Percentiles rank a stretch among this genome's conserved stretches.
phyloP scores from a whole-genome alignment of 805 yeast genomes.

The Lachancea lanzarotensis region DNA sequence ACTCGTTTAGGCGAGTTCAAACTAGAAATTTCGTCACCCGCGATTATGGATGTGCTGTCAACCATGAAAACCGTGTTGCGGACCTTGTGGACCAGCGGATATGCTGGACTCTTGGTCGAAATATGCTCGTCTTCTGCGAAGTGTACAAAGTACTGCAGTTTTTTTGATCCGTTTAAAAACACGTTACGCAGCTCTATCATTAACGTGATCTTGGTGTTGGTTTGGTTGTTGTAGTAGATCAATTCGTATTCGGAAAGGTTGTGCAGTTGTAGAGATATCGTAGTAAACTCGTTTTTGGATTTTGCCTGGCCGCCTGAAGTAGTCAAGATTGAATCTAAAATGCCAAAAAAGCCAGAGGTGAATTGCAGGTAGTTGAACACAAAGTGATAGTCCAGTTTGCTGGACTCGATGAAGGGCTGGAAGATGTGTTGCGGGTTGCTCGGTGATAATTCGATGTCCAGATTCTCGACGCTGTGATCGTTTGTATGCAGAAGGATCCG shows the following conservation, averaged over 20 bases:
- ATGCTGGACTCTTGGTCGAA: slow-evolving; percentile 23
- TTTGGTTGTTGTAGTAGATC: slow-evolving; percentile 22
- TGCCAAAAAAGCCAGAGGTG: slow-evolving; percentile 17
- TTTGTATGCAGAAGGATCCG: slow-evolving; percentile 26
- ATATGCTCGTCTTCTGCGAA: slow-evolving; percentile 29
- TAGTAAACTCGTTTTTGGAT: slow-evolving; percentile 11
- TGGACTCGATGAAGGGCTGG: slow-evolving; percentile 28
- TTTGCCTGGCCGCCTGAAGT: neutral
- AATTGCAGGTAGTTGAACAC: slow-evolving; percentile 32
- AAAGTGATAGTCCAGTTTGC: slow-evolving; percentile 28
- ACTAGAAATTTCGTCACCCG: slow-evolving; percentile 3
- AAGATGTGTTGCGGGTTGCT: slow-evolving; percentile 31
- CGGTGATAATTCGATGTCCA: slow-evolving; percentile 26
- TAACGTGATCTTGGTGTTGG: slow-evolving; percentile 24
- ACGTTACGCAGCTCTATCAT: slow-evolving; percentile 27
- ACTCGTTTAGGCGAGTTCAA: slow-evolving; percentile 7
- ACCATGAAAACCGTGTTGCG: slow-evolving; percentile 27
- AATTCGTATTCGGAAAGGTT: slow-evolving; percentile 28
- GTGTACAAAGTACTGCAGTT: slow-evolving; percentile 26
- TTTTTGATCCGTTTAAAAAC: slow-evolving; percentile 21
- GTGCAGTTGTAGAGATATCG: slow-evolving; percentile 24
- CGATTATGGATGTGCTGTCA: slow-evolving; percentile 10
- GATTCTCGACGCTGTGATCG: slow-evolving; percentile 25
- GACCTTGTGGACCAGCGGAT: slow-evolving; percentile 27
- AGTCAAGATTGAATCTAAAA: slow-evolving; percentile 1